phyloP scores from a whole-genome alignment of 208 protist species.

The Histomonas meleagridis region DNA sequence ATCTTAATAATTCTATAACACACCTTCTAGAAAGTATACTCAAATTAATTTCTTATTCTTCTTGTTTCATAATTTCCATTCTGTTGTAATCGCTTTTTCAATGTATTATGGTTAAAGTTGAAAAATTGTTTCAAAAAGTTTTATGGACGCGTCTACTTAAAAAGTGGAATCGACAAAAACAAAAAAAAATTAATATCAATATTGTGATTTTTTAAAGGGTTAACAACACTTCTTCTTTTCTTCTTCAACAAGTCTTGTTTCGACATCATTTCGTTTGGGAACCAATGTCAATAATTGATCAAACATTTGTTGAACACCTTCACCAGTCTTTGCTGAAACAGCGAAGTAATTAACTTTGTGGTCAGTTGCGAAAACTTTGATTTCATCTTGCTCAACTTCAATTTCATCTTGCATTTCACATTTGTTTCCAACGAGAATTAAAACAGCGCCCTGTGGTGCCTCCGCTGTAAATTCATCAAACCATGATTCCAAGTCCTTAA shows the following conservation, averaged over 20 bases:
- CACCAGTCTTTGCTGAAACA: background rate
- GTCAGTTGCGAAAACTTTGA: background rate
- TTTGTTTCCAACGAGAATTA: background rate
- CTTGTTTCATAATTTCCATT: too few species aligned
- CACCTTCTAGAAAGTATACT: too few species aligned
- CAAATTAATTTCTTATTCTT: too few species aligned
- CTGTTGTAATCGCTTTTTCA: too few species aligned
- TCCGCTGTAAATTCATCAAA: background rate
- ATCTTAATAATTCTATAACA: too few species aligned
- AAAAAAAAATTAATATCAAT: too few species aligned
- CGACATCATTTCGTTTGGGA: background rate
- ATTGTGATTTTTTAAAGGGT: too few species aligned
- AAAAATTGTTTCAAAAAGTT: too few species aligned
- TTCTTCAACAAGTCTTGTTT: background rate
- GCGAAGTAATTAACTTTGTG: background rate
- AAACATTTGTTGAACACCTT: background rate
- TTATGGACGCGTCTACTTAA: too few species aligned
- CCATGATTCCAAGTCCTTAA: background rate
- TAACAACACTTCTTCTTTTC: background rate
- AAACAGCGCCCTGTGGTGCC: background rate
- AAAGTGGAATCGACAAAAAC: too few species aligned
- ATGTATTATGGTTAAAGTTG: too few species aligned
- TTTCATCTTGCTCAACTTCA: constrained; percentile 22
- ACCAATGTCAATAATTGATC: background rate
- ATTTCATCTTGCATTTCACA: background rate